Conservation (phyloP, 176 grass and related monocot genomes). For the Oryza officinalis region DNA sequence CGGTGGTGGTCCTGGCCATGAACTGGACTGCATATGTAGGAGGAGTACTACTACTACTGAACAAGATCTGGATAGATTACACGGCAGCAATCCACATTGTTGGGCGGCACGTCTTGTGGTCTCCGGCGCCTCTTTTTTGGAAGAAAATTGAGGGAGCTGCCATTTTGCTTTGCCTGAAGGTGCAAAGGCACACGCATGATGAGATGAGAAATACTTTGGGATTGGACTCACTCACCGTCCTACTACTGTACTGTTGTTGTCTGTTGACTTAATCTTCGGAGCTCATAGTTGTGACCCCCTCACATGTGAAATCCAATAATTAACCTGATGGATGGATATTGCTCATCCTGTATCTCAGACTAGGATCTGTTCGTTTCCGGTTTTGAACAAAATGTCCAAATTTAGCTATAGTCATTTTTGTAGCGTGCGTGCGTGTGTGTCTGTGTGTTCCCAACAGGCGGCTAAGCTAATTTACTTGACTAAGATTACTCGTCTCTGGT, state of each 20-base stretch:
- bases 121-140: not conserved
- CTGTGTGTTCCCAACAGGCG: not conserved
- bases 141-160: not conserved
- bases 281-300: no score
- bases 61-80: not conserved
- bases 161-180: not conserved
- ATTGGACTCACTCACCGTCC: not conserved
- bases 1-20: conserved; percentile 2
- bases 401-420: not conserved
- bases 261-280: not conserved
- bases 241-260: no score
- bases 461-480: not conserved
- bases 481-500: no score
- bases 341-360: no score
- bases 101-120: conserved; percentile 17
- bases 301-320: no score
- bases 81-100: not conserved
- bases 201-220: not conserved
- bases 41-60: not conserved
- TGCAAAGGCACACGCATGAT: not conserved
- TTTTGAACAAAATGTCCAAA: not conserved
- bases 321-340: no score
- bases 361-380: not conserved
- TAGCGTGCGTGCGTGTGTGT: not conserved
- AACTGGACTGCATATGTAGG: not conserved